Evolutionary conservation across 495 filamentous ascomycete genomes (phyloP), one percentile per base, ranked within the genome.

Genomic region (Choiromyces venosus): DNA sequence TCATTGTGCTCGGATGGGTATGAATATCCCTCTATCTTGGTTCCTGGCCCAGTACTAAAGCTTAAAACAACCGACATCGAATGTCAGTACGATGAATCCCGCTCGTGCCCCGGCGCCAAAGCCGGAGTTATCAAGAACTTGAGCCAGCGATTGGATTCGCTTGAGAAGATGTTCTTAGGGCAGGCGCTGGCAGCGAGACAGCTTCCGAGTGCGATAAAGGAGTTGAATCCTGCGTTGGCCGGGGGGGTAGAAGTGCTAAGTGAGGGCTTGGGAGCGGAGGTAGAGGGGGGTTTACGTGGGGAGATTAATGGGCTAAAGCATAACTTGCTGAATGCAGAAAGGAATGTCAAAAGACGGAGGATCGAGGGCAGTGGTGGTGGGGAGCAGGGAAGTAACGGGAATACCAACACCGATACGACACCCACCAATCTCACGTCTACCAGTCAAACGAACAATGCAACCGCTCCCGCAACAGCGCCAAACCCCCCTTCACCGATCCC

Each of bases 71-170:
- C 36, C 70, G 70, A 70, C 37, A 78, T 78, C 21, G 67, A 81
- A 56, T 84, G 83, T 61, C 74, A 82, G 10, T 84, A 83, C 35
- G 81, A 84, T 70, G 82, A 84, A 39, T 75, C 77, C 38, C 79
- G 79, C 4, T 73, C 79, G 65, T 82, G 83, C 52, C 83, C 83
- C 0, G 83, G 84, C 35, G 77, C 84, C 4, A 81, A 82, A 33
- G 81, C 82, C 7, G 83, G 83, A n/a, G 84, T 82, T 14, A 81
- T 85, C n/a, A 83, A 85, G 67, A 79, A 80, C 36, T 80, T 84
- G 16, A 82, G 74, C 25, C 82, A 82, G n/a, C 75, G 83, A 29
- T 75, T 85, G 39, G 79, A 83, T 56, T 82, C 76, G 3, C 74
- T 82, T 5, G 79, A 82, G 39, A 74, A 70, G 56, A 83, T 82